Base-by-base conservation (phyloP, 495 filamentous ascomycete species). In the Neurospora sublineolata region DNA sequence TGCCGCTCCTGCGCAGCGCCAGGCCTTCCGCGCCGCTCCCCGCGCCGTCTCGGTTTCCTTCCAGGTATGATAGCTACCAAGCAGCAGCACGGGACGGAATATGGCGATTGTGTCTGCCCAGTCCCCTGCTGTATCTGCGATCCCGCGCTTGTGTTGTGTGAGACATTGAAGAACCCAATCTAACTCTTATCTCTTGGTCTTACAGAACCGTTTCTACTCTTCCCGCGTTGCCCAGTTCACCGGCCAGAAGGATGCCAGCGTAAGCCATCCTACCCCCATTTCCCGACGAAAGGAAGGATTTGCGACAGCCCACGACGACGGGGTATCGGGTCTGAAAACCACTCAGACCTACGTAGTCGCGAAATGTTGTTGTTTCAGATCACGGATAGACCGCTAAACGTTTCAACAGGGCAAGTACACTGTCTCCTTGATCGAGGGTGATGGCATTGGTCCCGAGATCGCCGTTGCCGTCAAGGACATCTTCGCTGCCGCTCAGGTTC, bases 401-500 rank as follows among this genome's bases (percentile, higher is more conserved):
- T 67, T 16, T n/a, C 10, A 67, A 52, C 74, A 97, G 94, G 95
- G 94, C 77, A 93, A 93, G 82, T 99, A 91, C 87, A 92, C 90
- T 58, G 94, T 98, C 77, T 95, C 93, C 77, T 86, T 99, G 81
- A 99, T 99, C 75, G 95, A 99, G 86, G 95, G 95, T 84, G 95
- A 98, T 78, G 95, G 95, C 81, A 99, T 99, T 79, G 95, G 95
- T 72, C 94, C 94, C 71, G 94, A 99, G 84, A 98, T 99, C 78
- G 90, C 95, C 74, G 92, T 96, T 82, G 94, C 94, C 37, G 93
- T 99, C 73, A 97, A 97, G 87, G 92, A 97, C 80, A 98, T 99
- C 82, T 99, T 96, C 84, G 86, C 90, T 74, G 96, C 96, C 76
- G 95, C 96, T 73, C 92, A 94, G 83, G 94, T 97, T 87, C n/a